Base-by-base conservation (phyloP, 1,284 basidiomycete species). In the Trametes hirsuta region DNA sequence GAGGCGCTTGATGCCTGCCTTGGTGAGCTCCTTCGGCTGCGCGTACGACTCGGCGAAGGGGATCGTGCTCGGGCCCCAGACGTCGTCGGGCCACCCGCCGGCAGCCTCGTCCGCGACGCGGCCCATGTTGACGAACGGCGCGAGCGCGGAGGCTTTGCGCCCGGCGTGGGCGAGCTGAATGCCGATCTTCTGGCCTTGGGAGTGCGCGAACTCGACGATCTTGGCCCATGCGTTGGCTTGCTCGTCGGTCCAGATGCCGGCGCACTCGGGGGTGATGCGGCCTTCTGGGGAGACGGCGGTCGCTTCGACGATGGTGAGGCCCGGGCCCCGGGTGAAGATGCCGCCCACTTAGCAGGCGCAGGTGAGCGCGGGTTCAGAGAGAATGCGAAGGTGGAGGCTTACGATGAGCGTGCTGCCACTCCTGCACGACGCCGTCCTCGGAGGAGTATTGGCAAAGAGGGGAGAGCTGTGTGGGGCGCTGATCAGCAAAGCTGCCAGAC, bases 161-260 rank as follows among this genome's bases (percentile, higher is more conserved):
- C 91, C 91, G 0, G 88, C 89, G 71, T 93, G 91, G 0, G 85
- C 86, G 25, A 94, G 80, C 72, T 93, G 92, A 49, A 94, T 81
- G 4, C 86, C 91, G 25, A 91, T 84, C 64, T 82, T 83, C 45
- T 83, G 76, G 55, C 83, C 80, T 68, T 90, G 83, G 34, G 81
- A 76, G 72, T 91, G 89, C 42, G 83, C 79, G 65, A 87, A 89
- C 47, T 87, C 79, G 58, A 91, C 86, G 54, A 93, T 81, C n/a
- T 82, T 79, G 64, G 84, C 83, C 64, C 89, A 78, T 0, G 86
- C 83, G 21, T 78, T 80, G 37, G 89, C 84, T 47, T 93, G 91
- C 6, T 77, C 78, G 72, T 93, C 90, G 11, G 75, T 75, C 90
- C 91, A 95, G 53, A 94, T 76, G 0, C 91, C 91, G 68, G 77